Conservation (phyloP, 2,329 filamentous ascomycete species). For the Boeremia lycopersici region DNA sequence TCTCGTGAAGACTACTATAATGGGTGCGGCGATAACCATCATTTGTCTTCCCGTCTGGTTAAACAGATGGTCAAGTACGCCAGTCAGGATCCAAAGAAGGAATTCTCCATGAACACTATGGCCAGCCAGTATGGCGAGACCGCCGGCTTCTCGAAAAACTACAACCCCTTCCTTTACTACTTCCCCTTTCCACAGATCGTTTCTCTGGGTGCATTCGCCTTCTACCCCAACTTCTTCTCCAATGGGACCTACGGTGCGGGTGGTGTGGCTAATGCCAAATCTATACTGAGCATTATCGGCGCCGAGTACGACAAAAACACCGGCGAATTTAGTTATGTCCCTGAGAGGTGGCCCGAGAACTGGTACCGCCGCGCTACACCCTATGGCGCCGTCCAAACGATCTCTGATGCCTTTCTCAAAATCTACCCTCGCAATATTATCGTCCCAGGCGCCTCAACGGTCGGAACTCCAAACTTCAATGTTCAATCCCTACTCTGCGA, state of each 20-base stretch:
- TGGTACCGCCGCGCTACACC: conserved; percentile 57
- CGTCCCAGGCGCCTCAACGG: conserved; percentile 32
- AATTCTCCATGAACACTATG: conserved; percentile 38
- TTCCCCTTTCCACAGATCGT: conserved; percentile 52
- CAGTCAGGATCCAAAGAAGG: conserved; percentile 25
- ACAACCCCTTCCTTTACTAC: conserved; percentile 53
- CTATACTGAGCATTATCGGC: conserved; percentile 55
- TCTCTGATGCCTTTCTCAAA: conserved; percentile 39
- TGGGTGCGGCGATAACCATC: conserved; percentile 49
- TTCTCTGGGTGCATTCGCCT: conserved; percentile 52
- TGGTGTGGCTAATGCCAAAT: conserved; percentile 41
- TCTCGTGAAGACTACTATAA: conserved; percentile 47
- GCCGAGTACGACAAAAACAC: conserved; percentile 51
- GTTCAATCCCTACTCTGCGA: conserved; percentile 42
- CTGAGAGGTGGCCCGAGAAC: conserved; percentile 60
- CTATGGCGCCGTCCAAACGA: conserved; percentile 51
- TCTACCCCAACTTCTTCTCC: conserved; percentile 37
- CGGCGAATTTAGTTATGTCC: conserved; percentile 54
- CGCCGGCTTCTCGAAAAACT: conserved; percentile 49
- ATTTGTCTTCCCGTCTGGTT: conserved; percentile 41
- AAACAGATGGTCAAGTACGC: conserved; percentile 22
- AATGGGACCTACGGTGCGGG: conserved; percentile 46
- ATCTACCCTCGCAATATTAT: conserved; percentile 46
- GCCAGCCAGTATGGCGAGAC: conserved; percentile 37
- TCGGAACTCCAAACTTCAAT: conserved; percentile 43